phyloP scores from a whole-genome alignment of 2,329 filamentous ascomycete species.

The Rutstroemia sp. region DNA sequence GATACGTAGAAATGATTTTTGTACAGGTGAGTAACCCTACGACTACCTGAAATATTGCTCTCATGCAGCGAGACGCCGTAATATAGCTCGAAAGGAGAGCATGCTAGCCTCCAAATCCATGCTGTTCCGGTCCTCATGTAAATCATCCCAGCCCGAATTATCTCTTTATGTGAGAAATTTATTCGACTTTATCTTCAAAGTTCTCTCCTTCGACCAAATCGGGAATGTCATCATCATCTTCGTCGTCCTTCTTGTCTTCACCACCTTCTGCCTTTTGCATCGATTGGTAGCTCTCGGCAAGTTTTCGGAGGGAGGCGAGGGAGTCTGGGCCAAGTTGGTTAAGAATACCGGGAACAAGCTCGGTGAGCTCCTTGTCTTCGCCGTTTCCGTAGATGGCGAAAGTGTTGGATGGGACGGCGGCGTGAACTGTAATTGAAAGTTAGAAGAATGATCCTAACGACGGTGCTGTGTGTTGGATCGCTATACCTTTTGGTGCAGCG shows the following conservation, averaged over 20 bases:
- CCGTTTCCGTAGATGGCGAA: slow-evolving; percentile 99
- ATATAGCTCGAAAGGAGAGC: slow-evolving; percentile 12
- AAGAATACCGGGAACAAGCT: slow-evolving; percentile 97
- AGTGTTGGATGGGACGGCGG: slow-evolving; percentile 94
- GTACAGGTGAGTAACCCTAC: slow-evolving; percentile 27
- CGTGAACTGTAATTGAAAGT: slow-evolving; percentile 64
- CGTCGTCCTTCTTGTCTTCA: slow-evolving; percentile 60
- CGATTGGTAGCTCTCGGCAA: slow-evolving; percentile 99
- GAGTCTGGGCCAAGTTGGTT: slow-evolving; percentile 99
- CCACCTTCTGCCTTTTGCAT: slow-evolving; percentile 89
- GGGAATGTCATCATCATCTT: slow-evolving; percentile 87
- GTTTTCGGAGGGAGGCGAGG: slow-evolving; percentile 92
- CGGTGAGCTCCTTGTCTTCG: slow-evolving; percentile 99
- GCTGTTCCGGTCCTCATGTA: slow-evolving; percentile 12
- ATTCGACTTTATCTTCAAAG: slow-evolving; percentile 81
- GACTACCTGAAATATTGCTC: slow-evolving; percentile 23
- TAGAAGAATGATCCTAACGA: neutral
- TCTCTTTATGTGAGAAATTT: slow-evolving; percentile 15
- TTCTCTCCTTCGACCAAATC: slow-evolving; percentile 95
- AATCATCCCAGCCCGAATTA: slow-evolving; percentile 5
- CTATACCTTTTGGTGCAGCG: slow-evolving; percentile 83
- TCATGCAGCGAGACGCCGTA: slow-evolving; percentile 18
- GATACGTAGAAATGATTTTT: slow-evolving; percentile 27
- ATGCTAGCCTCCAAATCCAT: slow-evolving; percentile 16
- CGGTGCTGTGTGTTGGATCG: neutral